Percentiles rank a stretch among this genome's conserved stretches.
Evolutionary conservation across 768 basidiomycete genomes (phyloP).

Genomic region (Pleurotus sapidus): DNA sequence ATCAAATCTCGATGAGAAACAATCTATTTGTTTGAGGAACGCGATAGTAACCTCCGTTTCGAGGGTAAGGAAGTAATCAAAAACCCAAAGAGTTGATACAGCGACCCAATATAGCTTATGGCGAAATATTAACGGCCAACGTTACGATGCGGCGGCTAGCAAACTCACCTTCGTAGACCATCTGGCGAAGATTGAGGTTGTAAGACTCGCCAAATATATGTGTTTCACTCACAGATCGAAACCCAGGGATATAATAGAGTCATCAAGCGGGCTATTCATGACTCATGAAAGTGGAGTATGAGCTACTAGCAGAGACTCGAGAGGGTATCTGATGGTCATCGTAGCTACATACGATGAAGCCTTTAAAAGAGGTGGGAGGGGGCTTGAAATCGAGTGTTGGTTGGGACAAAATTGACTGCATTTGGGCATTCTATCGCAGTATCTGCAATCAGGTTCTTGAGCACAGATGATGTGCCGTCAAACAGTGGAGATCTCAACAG

Average conservation of each 20-base stretch:
- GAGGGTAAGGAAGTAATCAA: not conserved
- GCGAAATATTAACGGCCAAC: not conserved
- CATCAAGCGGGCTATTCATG: not conserved
- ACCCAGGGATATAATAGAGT: not conserved
- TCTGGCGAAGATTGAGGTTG: not conserved
- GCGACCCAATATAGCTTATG: constrained; percentile 6
- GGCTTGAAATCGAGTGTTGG: too few species aligned
- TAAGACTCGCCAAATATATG: not conserved
- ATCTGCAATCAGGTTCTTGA: too few species aligned
- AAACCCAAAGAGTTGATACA: constrained; percentile 1
- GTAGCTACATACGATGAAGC: too few species aligned
- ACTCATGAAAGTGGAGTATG: too few species aligned
- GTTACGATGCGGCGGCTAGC: not conserved
- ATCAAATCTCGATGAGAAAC: not conserved
- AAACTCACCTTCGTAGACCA: not conserved
- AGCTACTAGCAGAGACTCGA: too few species aligned
- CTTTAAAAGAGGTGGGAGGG: too few species aligned
- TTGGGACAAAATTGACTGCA: too few species aligned
- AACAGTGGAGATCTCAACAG: too few species aligned
- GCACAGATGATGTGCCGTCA: too few species aligned
- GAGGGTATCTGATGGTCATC: too few species aligned
- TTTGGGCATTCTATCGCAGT: too few species aligned
- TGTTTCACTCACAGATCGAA: not conserved
- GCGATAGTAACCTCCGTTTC: not conserved
- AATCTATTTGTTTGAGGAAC: too few species aligned